Evolutionary conservation across 345 rosid genomes (phyloP), one percentile per base, ranked within the genome.

Genomic region (Euphorbia pulcherrima): DNA sequence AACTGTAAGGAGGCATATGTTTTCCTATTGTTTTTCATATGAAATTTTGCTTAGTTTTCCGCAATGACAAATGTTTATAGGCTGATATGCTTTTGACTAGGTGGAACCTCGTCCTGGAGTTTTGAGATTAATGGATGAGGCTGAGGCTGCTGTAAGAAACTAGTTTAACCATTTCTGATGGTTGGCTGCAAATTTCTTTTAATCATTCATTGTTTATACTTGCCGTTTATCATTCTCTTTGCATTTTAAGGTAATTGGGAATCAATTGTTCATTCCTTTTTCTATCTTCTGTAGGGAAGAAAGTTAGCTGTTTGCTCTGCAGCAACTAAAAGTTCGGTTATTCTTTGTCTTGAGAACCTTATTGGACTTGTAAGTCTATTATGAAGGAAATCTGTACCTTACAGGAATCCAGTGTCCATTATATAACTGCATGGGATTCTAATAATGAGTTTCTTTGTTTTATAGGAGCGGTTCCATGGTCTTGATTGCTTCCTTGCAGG

Each of bases 21-120:
- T 56, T 52, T 5, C 14, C 54, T 0, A 28, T 5, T 20, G 1
- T 16, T 30, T 40, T 8, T 10, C 12, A 24, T 55, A 24, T 24
- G 59, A 9, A 1, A 12, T 27, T 23, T 4, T 27, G 27, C 33
- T 27, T 55, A 62, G 24, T 46, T 30, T 67, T 10, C 44, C 41
- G 64, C 17, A 21, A 40, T 55, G 16, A 28, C 29, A 51, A 40
- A 14, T 29, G 64, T 27, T 33, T 39, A 41, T 58, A 26, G 70
- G 29, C 23, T 44, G 68, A 67, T 60, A 27, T 5, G 44, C 60
- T 50, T 74, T 62, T 76, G 51, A 64, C 41, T 79, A 93, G 98
- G 98, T 90, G 80, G 73, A 87, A 76, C 88, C 98, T 58, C 83
- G 98, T 59, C 89, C 97, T 77, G 97, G 98, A 73, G 98, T 90